Evolutionary conservation across 441 rosid species (phyloP), one percentile per base, ranked within the genome.

Genomic region (Eugenia klotzschiana): DNA sequence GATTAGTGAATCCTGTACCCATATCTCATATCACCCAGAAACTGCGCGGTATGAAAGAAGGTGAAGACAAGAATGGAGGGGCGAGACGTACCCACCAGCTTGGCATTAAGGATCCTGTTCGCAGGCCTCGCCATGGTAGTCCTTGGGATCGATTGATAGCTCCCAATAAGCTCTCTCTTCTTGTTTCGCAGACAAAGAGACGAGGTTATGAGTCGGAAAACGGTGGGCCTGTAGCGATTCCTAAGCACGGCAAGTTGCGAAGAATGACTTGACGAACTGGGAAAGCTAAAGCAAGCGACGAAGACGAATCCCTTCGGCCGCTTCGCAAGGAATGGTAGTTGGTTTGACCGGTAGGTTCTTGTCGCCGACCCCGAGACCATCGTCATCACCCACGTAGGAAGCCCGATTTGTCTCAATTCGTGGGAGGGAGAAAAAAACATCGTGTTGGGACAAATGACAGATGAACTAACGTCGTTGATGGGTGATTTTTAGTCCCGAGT

Each of bases 61-160:
- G 25, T 25, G 16, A 43, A 79, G 81, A 37, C 56, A 79, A 51
- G 57, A 13, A 37, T 51, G 57, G 56, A 79, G 57, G 81, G 43
- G 56, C 46, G 81, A 79, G 56, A 79, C 81, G 56, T 79, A 79
- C 81, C 81, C 56, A 79, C 81, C 81, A 79, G 81, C 81, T 79
- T 79, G 58, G 81, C 81, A 79, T 79, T 79, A 26, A 79, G 51
- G 26, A 79, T 79, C 56, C 56, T 79, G 51, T 79, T 79, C 41
- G 56, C 81, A 29, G 81, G 81, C 56, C 81, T 51, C 54, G 81
- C 81, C 81, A 79, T 79, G 16, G 16, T 37, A 37, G 10, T 69
- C 77, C 77, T 37, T 5, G 77, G 25, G 11, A 33, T 40, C 77
- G 77, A 69, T 69, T 6, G 77, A 40, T 9, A 1, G 20, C 23